phyloP scores from a whole-genome alignment of 2,329 filamentous ascomycete species.

The Clonostachys sp. region DNA sequence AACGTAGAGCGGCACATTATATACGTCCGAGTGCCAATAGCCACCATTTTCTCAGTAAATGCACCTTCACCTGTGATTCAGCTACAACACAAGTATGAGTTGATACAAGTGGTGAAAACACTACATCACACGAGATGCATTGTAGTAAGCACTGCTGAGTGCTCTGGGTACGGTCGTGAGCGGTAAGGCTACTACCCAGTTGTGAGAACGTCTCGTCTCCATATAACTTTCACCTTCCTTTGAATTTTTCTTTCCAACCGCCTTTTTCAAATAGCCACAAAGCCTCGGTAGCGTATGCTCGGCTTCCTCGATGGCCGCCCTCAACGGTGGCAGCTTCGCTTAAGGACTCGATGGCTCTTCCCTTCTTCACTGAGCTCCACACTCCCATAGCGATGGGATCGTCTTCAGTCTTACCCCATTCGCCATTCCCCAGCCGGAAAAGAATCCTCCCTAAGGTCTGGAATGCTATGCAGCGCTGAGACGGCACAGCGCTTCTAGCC shows the following conservation, averaged over 20 bases:
- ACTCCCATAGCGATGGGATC: slow-evolving; percentile 68
- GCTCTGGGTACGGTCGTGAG: too few relatives aligned
- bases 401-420: slow-evolving; percentile 56
- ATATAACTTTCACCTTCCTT: slow-evolving; percentile 40
- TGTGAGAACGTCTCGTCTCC: too few relatives aligned
- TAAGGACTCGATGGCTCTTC: slow-evolving; percentile 71
- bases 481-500: slow-evolving; percentile 74
- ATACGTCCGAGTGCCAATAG: too few relatives aligned
- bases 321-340: slow-evolving; percentile 69
- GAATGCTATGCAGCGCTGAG: slow-evolving; percentile 86
- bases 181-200: too few relatives aligned
- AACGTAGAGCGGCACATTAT: too few relatives aligned
- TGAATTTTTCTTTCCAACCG: slow-evolving; percentile 61
- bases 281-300: slow-evolving; percentile 82
- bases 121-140: too few relatives aligned
- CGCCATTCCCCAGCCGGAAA: slow-evolving; percentile 73
- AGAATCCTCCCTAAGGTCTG: slow-evolving; percentile 84
- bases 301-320: slow-evolving; percentile 70
- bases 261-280: slow-evolving; percentile 79
- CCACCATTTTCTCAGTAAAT: too few relatives aligned
- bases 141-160: too few relatives aligned
- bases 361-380: slow-evolving; percentile 77
- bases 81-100: too few relatives aligned
- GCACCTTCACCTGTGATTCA: too few relatives aligned
- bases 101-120: too few relatives aligned